A percentile compares a stretch with the other conserved stretches of the same genome.
Evolutionary conservation across 495 filamentous ascomycete genomes (phyloP).

Genomic region (Daldinia caldariorum): DNA sequence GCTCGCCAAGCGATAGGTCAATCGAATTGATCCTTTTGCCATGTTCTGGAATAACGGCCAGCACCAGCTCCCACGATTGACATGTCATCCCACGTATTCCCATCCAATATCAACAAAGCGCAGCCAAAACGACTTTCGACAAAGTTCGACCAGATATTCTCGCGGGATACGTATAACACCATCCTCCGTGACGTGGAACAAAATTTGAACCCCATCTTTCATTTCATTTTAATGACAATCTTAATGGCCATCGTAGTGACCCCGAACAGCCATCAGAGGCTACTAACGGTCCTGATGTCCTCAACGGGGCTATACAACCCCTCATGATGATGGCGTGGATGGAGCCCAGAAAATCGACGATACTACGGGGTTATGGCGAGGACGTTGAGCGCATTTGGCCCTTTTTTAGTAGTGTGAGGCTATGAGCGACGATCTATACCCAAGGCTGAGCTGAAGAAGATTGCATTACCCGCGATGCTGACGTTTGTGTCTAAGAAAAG

Average conservation of each 20-base stretch:
- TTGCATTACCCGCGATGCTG: background rate
- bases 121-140: background rate
- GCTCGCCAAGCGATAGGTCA: no score
- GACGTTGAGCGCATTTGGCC: background rate
- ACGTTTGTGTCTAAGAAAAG: background rate
- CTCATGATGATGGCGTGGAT: background rate
- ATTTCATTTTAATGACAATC: no score
- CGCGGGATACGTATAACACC: background rate
- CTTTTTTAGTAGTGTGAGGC: background rate
- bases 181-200: background rate
- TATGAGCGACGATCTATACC: background rate
- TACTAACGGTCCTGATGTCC: background rate
- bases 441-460: background rate
- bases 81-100: background rate
- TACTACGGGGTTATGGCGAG: background rate
- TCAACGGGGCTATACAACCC: constrained; percentile 3
- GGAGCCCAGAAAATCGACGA: background rate
- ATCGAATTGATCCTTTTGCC: no score
- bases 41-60: no score
- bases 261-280: background rate
- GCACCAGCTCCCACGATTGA: background rate
- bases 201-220: background rate
- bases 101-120: background rate
- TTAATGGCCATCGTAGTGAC: no score
- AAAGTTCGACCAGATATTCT: background rate